Evolutionary conservation across 1,284 basidiomycete species (phyloP), one percentile per base, ranked within the genome.

Genomic region (Vanrija sp.): DNA sequence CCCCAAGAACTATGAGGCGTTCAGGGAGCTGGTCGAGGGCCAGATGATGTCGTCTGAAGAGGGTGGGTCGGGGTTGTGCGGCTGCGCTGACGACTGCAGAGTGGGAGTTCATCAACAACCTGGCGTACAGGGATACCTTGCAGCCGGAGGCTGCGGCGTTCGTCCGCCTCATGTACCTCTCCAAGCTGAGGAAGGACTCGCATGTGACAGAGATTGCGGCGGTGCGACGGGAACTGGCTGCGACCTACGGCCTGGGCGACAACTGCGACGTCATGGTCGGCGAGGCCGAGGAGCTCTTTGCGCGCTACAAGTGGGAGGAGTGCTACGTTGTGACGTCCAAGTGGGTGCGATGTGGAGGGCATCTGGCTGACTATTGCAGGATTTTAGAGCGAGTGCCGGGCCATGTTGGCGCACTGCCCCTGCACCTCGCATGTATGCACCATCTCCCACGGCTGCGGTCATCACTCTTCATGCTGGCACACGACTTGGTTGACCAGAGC

Each of bases 351-450:
- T 14, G 31, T 31, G 31, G 12, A 4, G 89, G 65, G 53, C 75
- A 50, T 67, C 56, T 54, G 27, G 16, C 5, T 8, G 68, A 20
- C 20, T 3, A 14, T 14, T 7, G 31, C 31, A 94, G 91, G 62
- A 93, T 96, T 53, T 79, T 96, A 41, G 82, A 83, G 16, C 78
- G 89, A 4, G 85, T 89, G 15, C 82, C 87, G 1, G 84, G 90
- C 31, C 93, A 97, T 71, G 84, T 85, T 24, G 82, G 86, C 10
- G 88, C 91, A 1, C 85, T 98, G 76, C 90, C 94, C 0, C 75
- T 98, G 47, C 95, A 98, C 71, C 85, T 98, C 37, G 92, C 93
- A 3, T 98, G 95, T 82, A 95, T 98, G 88, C 88, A 93, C 69
- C 92, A 98, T 75, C 81, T 98, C 23, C 84, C 85, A 18, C 86